Base-by-base conservation (phyloP, 2,329 filamentous ascomycete species). In the Xylaria sp. region DNA sequence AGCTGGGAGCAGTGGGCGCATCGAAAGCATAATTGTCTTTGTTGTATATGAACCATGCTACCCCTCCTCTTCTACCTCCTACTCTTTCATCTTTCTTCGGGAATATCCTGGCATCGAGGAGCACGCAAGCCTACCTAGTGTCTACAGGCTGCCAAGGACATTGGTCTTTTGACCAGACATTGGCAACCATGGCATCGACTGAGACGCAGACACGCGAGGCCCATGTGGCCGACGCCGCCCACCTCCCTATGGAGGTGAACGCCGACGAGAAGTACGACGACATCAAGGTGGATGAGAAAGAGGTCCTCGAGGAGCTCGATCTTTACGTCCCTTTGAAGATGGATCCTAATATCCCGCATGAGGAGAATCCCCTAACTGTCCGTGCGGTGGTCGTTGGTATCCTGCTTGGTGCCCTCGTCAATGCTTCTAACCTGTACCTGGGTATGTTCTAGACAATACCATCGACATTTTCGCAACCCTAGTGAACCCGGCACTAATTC, bases 401-500 rank as follows among this genome's bases (percentile, higher is more conserved):
- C 66, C 70, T 81, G 45, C 81, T 84, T 46, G 84, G 84, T 60
- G 80, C 78, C 37, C 76, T 86, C 8, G 83, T 87, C 60, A 85
- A 84, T 70, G 82, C 83, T 8, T 85, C 83, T 47, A 86, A 87
- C 71, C 75, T 87, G 64, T 87, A 87, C 67, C 80, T 87, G 31
- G 83, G 83, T 79, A 72, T 78, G 82, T 80, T 28, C 25, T 14
- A 19, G 3, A 21, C 14, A 35, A 17, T 14, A 17, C 35, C 15
- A 14, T 23, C 9, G 42, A 21, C 23, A 38, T 37, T 40, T 46
- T 15, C 21, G 28, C 53, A 15, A 47, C 35, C 17, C 19, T 15
- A 28, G 33, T 54, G 23, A 37, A 28, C 21, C 17, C 19, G 31
- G 57, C 25, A 46, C 57, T 62, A 47, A 66, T 66, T 8, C 19